phyloP scores from a whole-genome alignment of 2,329 filamentous ascomycete species.

The Botrytis deweyae region DNA sequence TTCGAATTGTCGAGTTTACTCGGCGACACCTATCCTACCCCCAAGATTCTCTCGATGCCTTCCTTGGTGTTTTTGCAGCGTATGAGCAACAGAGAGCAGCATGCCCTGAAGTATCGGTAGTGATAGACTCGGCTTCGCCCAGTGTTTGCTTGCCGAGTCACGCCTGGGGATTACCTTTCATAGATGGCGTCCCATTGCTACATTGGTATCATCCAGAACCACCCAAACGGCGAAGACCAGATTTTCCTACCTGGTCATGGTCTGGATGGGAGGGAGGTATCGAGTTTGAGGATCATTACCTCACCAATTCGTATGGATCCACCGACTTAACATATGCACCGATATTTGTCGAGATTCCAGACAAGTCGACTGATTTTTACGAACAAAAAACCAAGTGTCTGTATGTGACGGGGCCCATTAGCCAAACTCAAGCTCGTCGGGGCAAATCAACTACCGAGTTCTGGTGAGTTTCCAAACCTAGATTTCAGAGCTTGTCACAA shows the following conservation, averaged over 20 bases:
- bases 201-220: neutral
- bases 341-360: neutral
- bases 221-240: neutral
- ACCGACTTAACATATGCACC: neutral
- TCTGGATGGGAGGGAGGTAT: neutral
- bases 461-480: neutral
- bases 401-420: neutral
- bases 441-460: accelerated
- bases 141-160: neutral
- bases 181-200: neutral
- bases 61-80: neutral
- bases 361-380: neutral
- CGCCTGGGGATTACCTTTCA: neutral
- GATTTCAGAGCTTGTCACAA: neutral
- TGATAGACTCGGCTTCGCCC: neutral
- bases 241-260: neutral
- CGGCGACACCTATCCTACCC: neutral
- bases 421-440: neutral
- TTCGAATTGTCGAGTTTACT: neutral
- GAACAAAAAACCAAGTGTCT: neutral
- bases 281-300: neutral
- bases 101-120: neutral
- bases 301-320: neutral
- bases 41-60: neutral
- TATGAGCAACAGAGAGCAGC: neutral